Conservation (phyloP, 176 grass and related monocot species). For the Tillandsia leiboldiana region DNA sequence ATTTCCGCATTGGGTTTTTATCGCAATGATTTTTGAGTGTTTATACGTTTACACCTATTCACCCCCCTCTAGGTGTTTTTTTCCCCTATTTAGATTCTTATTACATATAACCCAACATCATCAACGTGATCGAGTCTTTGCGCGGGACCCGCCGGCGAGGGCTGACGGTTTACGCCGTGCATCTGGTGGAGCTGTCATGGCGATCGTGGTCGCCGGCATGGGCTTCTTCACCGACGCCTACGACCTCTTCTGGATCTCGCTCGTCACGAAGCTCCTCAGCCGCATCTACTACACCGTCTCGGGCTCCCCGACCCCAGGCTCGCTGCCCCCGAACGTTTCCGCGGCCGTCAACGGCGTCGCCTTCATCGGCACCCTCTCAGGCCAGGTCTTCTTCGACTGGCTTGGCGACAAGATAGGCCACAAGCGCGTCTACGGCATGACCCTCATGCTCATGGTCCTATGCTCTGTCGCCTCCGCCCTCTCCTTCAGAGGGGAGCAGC, state of each 20-base stretch:
- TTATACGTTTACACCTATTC: too few species aligned
- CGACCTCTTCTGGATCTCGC: conserved; percentile 40
- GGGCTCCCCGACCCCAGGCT: conserved; percentile 34
- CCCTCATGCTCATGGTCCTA: conserved; percentile 68
- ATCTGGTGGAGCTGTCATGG: not conserved
- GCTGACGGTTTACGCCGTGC: too few species aligned
- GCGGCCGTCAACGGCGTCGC: conserved; percentile 64
- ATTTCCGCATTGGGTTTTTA: too few species aligned
- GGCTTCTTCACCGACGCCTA: conserved; percentile 39
- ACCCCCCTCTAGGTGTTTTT: too few species aligned
- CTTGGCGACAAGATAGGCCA: conserved; percentile 78
- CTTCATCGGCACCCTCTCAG: conserved; percentile 49
- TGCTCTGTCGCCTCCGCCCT: conserved; percentile 60
- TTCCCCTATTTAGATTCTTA: too few species aligned
- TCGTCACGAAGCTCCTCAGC: conserved; percentile 70
- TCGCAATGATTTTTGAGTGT: too few species aligned
- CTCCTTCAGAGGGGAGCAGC: conserved; percentile 20
- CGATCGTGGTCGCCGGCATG: conserved; percentile 50
- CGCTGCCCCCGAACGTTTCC: conserved; percentile 41
- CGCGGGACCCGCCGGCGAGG: too few species aligned
- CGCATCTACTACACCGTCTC: conserved; percentile 55
- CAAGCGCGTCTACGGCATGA: conserved; percentile 84
- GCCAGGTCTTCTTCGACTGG: conserved; percentile 86
- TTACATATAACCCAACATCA: too few species aligned
- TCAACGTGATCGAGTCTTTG: too few species aligned